Conservation (phyloP, 2,329 filamentous ascomycete species). For the Paracoccidioides lutzii region DNA sequence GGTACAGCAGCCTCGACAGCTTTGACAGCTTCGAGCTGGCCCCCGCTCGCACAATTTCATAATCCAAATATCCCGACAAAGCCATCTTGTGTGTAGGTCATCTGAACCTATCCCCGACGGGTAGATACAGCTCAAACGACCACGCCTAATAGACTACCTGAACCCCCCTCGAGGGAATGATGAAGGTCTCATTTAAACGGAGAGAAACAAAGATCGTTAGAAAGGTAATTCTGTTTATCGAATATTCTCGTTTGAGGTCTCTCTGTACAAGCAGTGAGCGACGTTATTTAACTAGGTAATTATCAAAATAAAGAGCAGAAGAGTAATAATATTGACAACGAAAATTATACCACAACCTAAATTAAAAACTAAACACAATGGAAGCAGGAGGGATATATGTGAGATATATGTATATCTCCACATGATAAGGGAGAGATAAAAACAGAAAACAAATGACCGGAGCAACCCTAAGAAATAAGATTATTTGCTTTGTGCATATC, state of each 20-base stretch:
- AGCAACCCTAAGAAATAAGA: too few relatives aligned
- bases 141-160: neutral
- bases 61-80: neutral
- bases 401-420: too few relatives aligned
- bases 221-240: neutral
- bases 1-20: slow-evolving; percentile 1
- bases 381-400: too few relatives aligned
- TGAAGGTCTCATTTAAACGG: neutral
- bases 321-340: too few relatives aligned
- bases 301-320: neutral
- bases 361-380: too few relatives aligned
- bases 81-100: neutral
- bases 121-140: neutral
- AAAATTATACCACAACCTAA: too few relatives aligned
- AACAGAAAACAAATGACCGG: too few relatives aligned
- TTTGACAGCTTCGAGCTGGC: neutral
- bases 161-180: neutral
- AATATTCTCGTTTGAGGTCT: neutral
- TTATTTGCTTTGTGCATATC: too few relatives aligned
- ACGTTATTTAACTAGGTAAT: neutral
- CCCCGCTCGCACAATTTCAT: neutral
- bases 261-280: neutral
- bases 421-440: too few relatives aligned
- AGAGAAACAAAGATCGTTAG: neutral
- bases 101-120: too few relatives aligned